Evolutionary conservation across 2,329 filamentous ascomycete species (phyloP), one percentile per base, ranked within the genome.

Genomic region (Epicoccum sorghinum): DNA sequence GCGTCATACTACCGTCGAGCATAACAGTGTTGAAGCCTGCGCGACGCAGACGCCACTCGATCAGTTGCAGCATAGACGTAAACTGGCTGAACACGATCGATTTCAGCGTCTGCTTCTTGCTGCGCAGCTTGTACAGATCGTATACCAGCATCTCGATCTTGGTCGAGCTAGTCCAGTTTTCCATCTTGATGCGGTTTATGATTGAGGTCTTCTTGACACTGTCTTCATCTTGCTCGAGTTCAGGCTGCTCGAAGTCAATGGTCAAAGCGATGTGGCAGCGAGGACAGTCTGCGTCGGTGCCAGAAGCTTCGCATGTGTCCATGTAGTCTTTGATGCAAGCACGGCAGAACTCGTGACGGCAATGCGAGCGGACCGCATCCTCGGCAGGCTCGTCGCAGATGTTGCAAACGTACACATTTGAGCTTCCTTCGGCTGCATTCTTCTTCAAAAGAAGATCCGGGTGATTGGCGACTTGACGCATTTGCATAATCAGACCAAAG

Each of bases 11-110:
- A 23, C 95, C 95, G 71, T 99, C 95, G 4, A 99, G 84, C 91
- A 99, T 96, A 53, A 98, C 95, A 0, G 95, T 99, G 36, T 91
- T 96, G 77, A 99, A 96, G 5, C 95, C 95, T n/a, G 93, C 95
- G 56, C 93, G 89, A 52, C 93, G 91, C 47, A 99, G 85, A 49
- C 93, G 90, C 93, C 93, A 98, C 77, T 98, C 93, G 41, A 97
- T 93, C 24, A 98, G 84, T 79, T 97, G 93, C 55, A 98, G 80
- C 93, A 98, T 98, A 1, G 91, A 95, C 0, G 93, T 97, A 71
- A 98, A 98, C 69, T 97, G 93, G 7, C 91, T 96, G 74, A 98
- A 98, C 60, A 98, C 95, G 69, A 98, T 98, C 4, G 91, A 96
- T 78, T 99, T 99, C 74, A 95, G 89, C 0, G 92, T 96, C 59